Evolutionary conservation across 164 flowering plant species (phyloP).

Genomic region (Magnolia changhungtana): DNA sequence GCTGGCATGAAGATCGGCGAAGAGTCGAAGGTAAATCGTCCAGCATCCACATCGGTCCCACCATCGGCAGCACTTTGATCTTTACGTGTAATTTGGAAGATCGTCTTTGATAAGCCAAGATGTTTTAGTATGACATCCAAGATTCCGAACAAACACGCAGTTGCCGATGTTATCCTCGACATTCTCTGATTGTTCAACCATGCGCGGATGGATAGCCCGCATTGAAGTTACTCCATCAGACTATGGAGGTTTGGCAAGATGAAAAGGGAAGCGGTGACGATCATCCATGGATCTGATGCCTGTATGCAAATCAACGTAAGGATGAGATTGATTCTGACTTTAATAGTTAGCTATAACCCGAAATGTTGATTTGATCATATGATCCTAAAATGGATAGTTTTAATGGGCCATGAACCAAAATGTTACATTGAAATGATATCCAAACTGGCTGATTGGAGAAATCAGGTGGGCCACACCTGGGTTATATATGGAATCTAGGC

Average conservation of each 20-base stretch:
- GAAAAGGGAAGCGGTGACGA: conserved; percentile 27
- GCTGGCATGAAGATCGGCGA: conserved; percentile 45
- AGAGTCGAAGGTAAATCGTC: conserved; percentile 44
- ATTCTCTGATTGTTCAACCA: conserved; percentile 61
- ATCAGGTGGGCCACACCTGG: too few relatives aligned
- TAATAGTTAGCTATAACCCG: too few relatives aligned
- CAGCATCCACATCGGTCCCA: neutral
- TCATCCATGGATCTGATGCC: conserved; percentile 34
- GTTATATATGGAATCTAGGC: too few relatives aligned
- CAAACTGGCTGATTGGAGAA: too few relatives aligned
- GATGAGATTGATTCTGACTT: too few relatives aligned
- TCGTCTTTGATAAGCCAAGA: conserved; percentile 38
- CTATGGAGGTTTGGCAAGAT: conserved; percentile 25
- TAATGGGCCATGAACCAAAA: too few relatives aligned
- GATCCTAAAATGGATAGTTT: too few relatives aligned
- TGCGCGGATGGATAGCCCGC: conserved; percentile 24
- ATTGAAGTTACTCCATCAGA: conserved; percentile 30
- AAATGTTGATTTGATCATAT: too few relatives aligned
- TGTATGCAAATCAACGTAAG: conserved; percentile 11
- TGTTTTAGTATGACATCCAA: conserved; percentile 32
- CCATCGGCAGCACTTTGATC: conserved; percentile 17
- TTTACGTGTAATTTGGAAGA: conserved; percentile 47
- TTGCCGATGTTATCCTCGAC: conserved; percentile 26
- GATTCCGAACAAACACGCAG: conserved; percentile 40
- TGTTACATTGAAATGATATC: too few relatives aligned